A percentile compares a stretch with the other conserved stretches of the same genome.
Conservation (phyloP, 2,329 filamentous ascomycete species). For the Stromatinia cepivora region DNA sequence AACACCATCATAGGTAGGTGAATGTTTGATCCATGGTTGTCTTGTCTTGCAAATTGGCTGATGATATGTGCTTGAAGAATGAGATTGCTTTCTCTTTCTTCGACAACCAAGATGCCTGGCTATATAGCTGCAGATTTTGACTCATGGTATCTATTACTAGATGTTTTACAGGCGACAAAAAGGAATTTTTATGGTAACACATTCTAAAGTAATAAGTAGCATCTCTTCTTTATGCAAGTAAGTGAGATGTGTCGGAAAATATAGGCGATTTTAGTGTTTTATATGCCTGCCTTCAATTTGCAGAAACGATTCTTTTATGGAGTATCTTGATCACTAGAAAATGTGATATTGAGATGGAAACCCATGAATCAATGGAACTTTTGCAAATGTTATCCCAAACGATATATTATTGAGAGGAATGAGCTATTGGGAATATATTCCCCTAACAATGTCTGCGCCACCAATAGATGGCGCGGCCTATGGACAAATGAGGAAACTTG, state of each 20-base stretch:
- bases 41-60: not conserved
- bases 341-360: not conserved
- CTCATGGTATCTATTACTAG: too few species aligned
- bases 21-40: not conserved
- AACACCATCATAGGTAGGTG: not conserved
- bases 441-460: too few species aligned
- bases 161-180: not conserved
- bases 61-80: not conserved
- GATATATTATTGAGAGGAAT: not conserved
- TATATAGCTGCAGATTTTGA: not conserved
- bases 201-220: not conserved
- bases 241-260: not conserved
- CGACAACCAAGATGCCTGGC: not conserved
- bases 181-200: not conserved
- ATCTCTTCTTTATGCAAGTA: not conserved
- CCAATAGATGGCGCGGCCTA: too few species aligned
- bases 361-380: not conserved
- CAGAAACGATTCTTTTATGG: too few species aligned
- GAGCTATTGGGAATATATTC: too few species aligned
- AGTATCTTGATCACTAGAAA: not conserved
- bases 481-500: too few species aligned
- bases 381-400: not conserved
- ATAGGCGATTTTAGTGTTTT: too few species aligned
- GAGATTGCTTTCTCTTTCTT: not conserved
- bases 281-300: too few species aligned